These are phyloP conservation scores for Physcomitrellopsis africana DNA, from an alignment of 225 moss, liverwort and hornwort species.

Conservation along the genomic window DNA sequence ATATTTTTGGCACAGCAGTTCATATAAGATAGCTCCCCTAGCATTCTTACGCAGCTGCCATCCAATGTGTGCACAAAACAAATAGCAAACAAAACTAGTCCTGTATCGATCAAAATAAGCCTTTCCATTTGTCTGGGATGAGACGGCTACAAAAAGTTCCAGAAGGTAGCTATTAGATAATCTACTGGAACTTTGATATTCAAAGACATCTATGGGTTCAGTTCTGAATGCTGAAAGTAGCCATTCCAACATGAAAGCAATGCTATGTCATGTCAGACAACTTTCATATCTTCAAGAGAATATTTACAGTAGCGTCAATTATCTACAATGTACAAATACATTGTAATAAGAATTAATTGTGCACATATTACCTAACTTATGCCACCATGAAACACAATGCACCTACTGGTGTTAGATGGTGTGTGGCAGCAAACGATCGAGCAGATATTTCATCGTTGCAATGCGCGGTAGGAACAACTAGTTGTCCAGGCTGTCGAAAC, in stretches of 20 bases:
- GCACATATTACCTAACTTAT: neutral
- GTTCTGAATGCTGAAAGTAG: neutral
- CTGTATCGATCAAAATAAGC: too few species aligned
- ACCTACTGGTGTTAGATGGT: conserved; percentile 19
- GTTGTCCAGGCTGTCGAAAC: neutral
- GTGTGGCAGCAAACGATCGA: conserved; percentile 10
- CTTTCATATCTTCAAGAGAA: neutral
- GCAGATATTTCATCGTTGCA: neutral
- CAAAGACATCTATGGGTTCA: too few species aligned
- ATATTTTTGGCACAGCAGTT: too few species aligned
- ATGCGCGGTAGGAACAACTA: neutral
- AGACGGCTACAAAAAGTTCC: too few species aligned
- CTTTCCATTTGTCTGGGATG: too few species aligned
- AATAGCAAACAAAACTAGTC: too few species aligned
- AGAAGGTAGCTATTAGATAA: too few species aligned
- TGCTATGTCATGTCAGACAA: neutral
- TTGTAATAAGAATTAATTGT: neutral
- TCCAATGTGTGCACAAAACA: too few species aligned
- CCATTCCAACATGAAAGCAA: neutral
- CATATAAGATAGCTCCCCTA: too few species aligned
- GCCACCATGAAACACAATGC: conserved; percentile 12
- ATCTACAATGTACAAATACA: conserved; percentile 16
- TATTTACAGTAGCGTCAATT: neutral
- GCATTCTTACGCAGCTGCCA: too few species aligned
- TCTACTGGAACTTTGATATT: too few species aligned